These are phyloP conservation scores for Mucor sp. DNA, from an alignment of 371 early-diverging fungal genomes.

Conservation along the genomic window DNA sequence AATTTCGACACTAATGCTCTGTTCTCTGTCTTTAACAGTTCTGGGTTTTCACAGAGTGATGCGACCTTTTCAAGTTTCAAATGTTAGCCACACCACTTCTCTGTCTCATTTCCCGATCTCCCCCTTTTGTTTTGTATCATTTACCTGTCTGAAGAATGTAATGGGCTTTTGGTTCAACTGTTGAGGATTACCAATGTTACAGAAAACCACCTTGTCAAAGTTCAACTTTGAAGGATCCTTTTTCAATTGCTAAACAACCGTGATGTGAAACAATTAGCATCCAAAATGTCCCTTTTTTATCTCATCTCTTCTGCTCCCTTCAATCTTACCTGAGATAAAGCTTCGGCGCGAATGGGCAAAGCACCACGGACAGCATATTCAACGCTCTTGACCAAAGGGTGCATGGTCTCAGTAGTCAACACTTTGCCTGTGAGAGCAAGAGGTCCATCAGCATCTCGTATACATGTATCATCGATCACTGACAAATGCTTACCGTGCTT, in stretches of 20 bases:
- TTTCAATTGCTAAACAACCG: constrained; percentile 21
- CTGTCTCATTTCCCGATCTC: constrained; percentile 6
- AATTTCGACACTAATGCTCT: constrained; percentile 56
- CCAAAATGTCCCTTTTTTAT: not conserved
- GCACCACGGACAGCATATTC: constrained; percentile 98
- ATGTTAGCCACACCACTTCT: not conserved
- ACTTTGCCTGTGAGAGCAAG: constrained; percentile 24
- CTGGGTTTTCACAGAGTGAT: constrained; percentile 86
- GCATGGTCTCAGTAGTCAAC: constrained; percentile 63
- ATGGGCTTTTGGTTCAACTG: constrained; percentile 93
- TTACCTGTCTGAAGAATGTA: constrained; percentile 95
- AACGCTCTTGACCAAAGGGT: constrained; percentile 72
- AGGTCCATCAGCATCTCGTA: not conserved
- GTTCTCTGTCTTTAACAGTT: constrained; percentile 67
- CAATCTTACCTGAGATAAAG: constrained; percentile 66
- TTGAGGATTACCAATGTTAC: constrained; percentile 99
- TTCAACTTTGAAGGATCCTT: constrained; percentile 52
- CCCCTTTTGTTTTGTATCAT: not conserved
- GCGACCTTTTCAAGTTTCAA: constrained; percentile 62
- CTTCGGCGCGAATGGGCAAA: constrained; percentile 93
- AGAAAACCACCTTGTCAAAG: constrained; percentile 72
- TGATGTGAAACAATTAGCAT: not conserved
- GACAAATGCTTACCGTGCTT: constrained; percentile 6
- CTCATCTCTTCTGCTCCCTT: not conserved
- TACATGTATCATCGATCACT: not conserved